Conservation (phyloP, 1,284 basidiomycete species). For the Hemileia vastatrix region DNA sequence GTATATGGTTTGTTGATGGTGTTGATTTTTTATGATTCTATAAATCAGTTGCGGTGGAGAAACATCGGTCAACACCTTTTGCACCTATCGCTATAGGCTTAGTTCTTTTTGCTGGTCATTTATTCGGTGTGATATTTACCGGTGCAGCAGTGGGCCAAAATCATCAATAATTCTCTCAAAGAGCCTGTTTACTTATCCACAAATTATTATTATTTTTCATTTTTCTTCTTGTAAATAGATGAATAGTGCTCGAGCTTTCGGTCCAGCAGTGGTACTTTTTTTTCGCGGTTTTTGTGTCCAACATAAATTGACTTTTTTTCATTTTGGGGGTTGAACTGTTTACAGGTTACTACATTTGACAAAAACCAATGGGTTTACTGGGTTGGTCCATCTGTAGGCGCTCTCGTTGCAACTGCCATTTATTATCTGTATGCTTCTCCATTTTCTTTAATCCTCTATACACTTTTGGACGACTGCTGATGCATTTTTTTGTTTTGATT, state of each 20-base stretch:
- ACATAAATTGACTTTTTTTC: too few relatives aligned
- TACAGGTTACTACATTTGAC: not conserved
- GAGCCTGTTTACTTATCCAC: not conserved
- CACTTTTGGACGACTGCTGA: not conserved
- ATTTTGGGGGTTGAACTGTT: too few relatives aligned
- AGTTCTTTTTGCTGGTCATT: conserved; percentile 1
- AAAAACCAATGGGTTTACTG: conserved; percentile 1
- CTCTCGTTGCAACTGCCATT: not conserved
- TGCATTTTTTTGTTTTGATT: not conserved
- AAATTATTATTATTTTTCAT: not conserved
- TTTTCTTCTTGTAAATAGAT: not conserved
- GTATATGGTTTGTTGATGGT: too few relatives aligned
- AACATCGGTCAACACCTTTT: conserved; percentile 1
- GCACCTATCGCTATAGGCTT: not conserved
- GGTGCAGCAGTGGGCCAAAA: not conserved
- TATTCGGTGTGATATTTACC: not conserved
- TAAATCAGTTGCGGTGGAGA: not conserved
- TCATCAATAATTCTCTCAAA: not conserved
- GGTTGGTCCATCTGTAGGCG: not conserved
- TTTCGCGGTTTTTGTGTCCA: not conserved
- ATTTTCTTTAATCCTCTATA: not conserved
- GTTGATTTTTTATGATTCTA: too few relatives aligned
- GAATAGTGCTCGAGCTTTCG: not conserved
- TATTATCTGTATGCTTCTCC: not conserved
- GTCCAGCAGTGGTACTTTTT: not conserved